A percentile compares a stretch with the other conserved stretches of the same genome.
phyloP scores from a whole-genome alignment of 176 grass and related monocot genomes.

The Pharus latifolius region DNA sequence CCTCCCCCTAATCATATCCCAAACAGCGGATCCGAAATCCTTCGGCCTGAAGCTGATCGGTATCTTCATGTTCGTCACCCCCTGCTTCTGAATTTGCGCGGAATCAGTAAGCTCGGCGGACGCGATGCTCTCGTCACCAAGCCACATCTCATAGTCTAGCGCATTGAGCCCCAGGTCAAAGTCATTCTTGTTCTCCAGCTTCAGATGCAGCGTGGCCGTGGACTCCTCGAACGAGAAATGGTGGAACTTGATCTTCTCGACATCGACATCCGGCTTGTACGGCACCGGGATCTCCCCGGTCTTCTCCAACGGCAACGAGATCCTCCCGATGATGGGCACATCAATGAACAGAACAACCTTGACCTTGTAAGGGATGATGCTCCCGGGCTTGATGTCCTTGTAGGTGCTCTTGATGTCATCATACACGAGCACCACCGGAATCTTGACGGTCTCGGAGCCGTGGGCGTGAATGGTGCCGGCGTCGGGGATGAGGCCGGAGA shows the following conservation, averaged over 20 bases:
- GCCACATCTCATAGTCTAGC: constrained; percentile 85
- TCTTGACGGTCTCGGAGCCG: constrained; percentile 83
- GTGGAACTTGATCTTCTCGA: constrained; percentile 89
- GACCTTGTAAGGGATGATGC: constrained; percentile 88
- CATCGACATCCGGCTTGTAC: constrained; percentile 89
- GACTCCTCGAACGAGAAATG: constrained; percentile 90
- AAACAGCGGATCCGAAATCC: constrained; percentile 85
- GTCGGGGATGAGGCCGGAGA: constrained; percentile 87
- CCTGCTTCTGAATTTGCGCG: constrained; percentile 66
- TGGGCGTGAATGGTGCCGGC: constrained; percentile 88
- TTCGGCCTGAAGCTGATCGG: constrained; percentile 82
- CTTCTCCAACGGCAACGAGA: constrained; percentile 85
- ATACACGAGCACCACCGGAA: constrained; percentile 67
- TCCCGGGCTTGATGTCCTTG: constrained; percentile 77
- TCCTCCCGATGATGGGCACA: constrained; percentile 72
- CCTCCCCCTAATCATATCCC: constrained; percentile 96
- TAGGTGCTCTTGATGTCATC: constrained; percentile 82
- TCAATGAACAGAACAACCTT: constrained; percentile 70
- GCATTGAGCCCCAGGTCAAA: constrained; percentile 74
- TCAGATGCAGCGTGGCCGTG: constrained; percentile 70
- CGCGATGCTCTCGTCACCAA: constrained; percentile 61
- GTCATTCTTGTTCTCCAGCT: constrained; percentile 97
- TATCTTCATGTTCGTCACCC: constrained; percentile 69
- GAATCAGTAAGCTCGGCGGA: constrained; percentile 62
- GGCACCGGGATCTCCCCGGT: constrained; percentile 72